Conservation (phyloP, 352 stramenopile genomes). For the Globisporangium middletonii region DNA sequence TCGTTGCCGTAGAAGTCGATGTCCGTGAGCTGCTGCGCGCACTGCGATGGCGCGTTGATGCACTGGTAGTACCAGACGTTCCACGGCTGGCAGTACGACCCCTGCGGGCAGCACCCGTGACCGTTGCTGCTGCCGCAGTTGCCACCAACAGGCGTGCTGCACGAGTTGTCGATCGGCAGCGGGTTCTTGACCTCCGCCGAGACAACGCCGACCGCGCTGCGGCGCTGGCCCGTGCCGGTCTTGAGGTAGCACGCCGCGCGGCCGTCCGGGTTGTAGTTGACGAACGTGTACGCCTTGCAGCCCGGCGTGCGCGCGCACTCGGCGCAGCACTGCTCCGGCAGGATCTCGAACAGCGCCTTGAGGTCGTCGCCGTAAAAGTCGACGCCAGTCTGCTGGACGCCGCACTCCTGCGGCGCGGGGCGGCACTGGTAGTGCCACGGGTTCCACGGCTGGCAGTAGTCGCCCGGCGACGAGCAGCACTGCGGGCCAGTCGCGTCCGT, state of each 20-base stretch:
- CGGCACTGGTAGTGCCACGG: constrained; percentile 36
- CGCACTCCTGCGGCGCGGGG: constrained; percentile 9
- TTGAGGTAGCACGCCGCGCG: constrained; percentile 13
- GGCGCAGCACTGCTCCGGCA: constrained; percentile 24
- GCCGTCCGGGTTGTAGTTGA: constrained; percentile 19
- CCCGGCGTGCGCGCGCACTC: constrained; percentile 13
- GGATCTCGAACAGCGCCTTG: background rate
- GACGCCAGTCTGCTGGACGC: constrained; percentile 8
- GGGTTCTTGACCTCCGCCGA: constrained; percentile 8
- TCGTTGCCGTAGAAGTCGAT: constrained; percentile 42
- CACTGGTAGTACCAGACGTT: constrained; percentile 37
- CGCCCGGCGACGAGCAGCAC: constrained; percentile 1
- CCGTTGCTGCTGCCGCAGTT: constrained; percentile 11
- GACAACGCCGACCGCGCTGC: background rate
- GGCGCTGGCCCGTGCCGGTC: background rate
- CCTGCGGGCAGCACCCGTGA: constrained; percentile 23
- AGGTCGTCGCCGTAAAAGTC: constrained; percentile 19
- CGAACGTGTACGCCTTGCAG: constrained; percentile 54
- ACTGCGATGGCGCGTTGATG: constrained; percentile 22
- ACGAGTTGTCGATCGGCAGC: constrained; percentile 6
- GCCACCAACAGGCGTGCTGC: constrained; percentile 13
- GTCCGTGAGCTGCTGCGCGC: constrained; percentile 27
- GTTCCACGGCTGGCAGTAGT: constrained; percentile 48
- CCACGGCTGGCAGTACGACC: constrained; percentile 38
- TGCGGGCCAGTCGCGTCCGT: background rate